Conservation (phyloP, 345 rosid genomes). For the Citrus cavaleriei region DNA sequence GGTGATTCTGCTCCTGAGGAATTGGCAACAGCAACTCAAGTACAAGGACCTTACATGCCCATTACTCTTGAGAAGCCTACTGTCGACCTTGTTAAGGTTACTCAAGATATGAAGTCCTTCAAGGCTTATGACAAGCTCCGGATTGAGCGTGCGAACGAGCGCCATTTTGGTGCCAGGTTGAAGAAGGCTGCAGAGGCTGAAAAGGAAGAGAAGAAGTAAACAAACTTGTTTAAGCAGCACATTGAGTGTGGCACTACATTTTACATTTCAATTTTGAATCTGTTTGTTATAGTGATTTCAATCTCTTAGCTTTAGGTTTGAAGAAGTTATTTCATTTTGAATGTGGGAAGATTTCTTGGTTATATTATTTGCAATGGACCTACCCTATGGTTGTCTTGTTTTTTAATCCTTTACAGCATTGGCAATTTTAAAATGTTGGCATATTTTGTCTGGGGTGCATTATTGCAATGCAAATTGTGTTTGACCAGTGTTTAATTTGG, state of each 20-base stretch:
- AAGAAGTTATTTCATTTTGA: neutral
- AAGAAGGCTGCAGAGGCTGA: constrained; percentile 89
- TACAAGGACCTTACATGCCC: constrained; percentile 64
- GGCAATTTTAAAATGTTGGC: neutral
- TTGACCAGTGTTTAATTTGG: neutral
- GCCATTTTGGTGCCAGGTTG: constrained; percentile 63
- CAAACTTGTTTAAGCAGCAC: neutral
- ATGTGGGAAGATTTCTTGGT: neutral
- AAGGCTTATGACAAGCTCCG: constrained; percentile 79
- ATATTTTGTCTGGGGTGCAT: neutral
- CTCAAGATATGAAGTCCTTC: constrained; percentile 68
- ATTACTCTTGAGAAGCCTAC: constrained; percentile 53
- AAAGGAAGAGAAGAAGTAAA: constrained; percentile 89
- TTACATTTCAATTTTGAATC: neutral
- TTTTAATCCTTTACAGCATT: neutral
- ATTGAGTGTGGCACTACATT: neutral
- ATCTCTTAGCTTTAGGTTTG: neutral
- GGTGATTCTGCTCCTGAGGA: constrained; percentile 89
- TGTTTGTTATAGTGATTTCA: neutral
- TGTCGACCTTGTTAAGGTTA: constrained; percentile 70
- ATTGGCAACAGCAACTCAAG: constrained; percentile 72
- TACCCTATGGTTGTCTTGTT: neutral
- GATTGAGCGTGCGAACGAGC: constrained; percentile 50
- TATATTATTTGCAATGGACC: neutral
- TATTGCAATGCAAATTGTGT: neutral